Percentiles rank a stretch among this genome's conserved stretches.
Conservation (phyloP, 805 yeast species). For the Wickerhamomyces alni region DNA sequence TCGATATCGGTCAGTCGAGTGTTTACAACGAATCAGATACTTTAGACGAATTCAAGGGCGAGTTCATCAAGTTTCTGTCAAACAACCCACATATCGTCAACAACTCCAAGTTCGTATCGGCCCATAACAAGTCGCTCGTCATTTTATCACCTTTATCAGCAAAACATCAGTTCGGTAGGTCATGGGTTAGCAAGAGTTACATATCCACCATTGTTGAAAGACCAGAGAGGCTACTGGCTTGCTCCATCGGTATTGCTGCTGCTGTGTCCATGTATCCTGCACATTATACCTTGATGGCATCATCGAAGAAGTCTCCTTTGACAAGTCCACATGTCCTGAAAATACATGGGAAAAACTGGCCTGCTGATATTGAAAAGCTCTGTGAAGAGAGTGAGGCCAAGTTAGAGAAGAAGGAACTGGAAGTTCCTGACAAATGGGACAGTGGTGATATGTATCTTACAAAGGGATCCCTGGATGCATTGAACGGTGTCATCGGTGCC, state of each 20-base stretch:
- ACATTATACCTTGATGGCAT: slow-evolving; percentile 43
- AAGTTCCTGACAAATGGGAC: slow-evolving; percentile 79
- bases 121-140: slow-evolving; percentile 47
- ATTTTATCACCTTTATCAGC: slow-evolving; percentile 65
- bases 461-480: slow-evolving; percentile 58
- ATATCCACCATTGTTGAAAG: slow-evolving; percentile 69
- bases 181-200: slow-evolving; percentile 69
- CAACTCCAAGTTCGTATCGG: slow-evolving; percentile 30
- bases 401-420: slow-evolving; percentile 48
- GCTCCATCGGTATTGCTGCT: slow-evolving; percentile 72
- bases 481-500: slow-evolving; percentile 74
- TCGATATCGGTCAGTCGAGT: background rate
- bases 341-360: slow-evolving; percentile 77
- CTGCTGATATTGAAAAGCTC: slow-evolving; percentile 46
- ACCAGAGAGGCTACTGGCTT: slow-evolving; percentile 73
- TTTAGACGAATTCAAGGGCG: slow-evolving; percentile 33
- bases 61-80: slow-evolving; percentile 37
- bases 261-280: slow-evolving; percentile 67
- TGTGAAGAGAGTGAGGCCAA: slow-evolving; percentile 55
- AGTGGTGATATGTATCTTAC: slow-evolving; percentile 76
- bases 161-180: slow-evolving; percentile 66
- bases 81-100: slow-evolving; percentile 31
- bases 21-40: slow-evolving; percentile 16
- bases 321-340: slow-evolving; percentile 53
- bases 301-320: slow-evolving; percentile 42